A percentile compares a stretch with the other conserved stretches of the same genome.
These are phyloP conservation scores for Vanrija humicola DNA, from an alignment of 1,284 basidiomycete species.

Conservation along the genomic window DNA sequence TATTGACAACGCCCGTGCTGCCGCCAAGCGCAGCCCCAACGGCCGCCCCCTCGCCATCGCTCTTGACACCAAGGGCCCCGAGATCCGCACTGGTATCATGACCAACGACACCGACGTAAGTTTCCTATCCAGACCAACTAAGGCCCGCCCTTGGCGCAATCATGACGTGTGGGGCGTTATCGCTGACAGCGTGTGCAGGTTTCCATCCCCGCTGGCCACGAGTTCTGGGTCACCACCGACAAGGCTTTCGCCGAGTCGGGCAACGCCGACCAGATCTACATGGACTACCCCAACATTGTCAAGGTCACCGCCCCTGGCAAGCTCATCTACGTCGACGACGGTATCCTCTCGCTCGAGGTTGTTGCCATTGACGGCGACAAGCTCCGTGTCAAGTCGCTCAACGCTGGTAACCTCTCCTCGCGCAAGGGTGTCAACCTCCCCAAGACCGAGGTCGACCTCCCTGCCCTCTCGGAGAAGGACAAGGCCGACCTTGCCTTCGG, in stretches of 20 bases:
- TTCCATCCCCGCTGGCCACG: slow-evolving; percentile 84
- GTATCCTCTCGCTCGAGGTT: slow-evolving; percentile 90
- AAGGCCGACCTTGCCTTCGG: slow-evolving; percentile 92
- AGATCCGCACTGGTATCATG: slow-evolving; percentile 97
- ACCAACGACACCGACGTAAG: slow-evolving; percentile 77
- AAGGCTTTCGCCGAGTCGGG: slow-evolving; percentile 71
- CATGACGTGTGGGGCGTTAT: neutral
- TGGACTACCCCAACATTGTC: slow-evolving; percentile 90
- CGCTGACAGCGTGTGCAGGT: slow-evolving; percentile 52
- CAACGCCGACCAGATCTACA: slow-evolving; percentile 76
- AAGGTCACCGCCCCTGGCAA: slow-evolving; percentile 95
- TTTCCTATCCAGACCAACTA: slow-evolving; percentile 17
- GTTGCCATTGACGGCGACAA: slow-evolving; percentile 74
- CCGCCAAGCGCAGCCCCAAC: slow-evolving; percentile 62
- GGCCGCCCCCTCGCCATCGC: slow-evolving; percentile 96
- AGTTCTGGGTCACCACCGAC: slow-evolving; percentile 89
- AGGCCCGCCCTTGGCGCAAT: neutral
- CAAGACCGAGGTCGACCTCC: slow-evolving; percentile 96
- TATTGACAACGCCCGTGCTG: slow-evolving; percentile 88
- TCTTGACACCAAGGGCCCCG: slow-evolving; percentile 98
- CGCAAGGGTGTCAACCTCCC: slow-evolving; percentile 99
- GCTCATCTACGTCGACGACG: slow-evolving; percentile 95
- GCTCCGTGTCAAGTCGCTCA: slow-evolving; percentile 82
- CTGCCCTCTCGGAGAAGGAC: slow-evolving; percentile 97
- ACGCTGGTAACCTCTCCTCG: slow-evolving; percentile 89